Percentiles rank a stretch among this genome's conserved stretches.
These are phyloP conservation scores for Calonectria crousiana DNA, from an alignment of 2,329 filamentous ascomycete species.

Conservation along the genomic window DNA sequence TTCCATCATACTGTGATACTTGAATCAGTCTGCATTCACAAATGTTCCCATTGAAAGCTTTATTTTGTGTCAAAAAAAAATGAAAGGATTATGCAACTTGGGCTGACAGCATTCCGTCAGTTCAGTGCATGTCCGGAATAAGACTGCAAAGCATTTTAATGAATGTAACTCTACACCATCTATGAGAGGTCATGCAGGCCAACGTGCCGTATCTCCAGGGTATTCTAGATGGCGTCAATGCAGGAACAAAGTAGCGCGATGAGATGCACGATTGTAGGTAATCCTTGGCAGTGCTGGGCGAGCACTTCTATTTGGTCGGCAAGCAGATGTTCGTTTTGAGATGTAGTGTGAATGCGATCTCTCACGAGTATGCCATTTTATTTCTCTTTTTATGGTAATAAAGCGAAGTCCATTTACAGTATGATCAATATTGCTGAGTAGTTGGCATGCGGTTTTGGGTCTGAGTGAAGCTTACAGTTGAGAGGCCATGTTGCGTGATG, in stretches of 20 bases:
- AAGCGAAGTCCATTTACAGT: background rate
- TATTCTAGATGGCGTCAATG: background rate
- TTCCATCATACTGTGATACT: background rate
- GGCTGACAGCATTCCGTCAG: background rate
- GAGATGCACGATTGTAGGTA: background rate
- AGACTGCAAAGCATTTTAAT: background rate
- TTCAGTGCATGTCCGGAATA: background rate
- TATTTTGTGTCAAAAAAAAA: background rate
- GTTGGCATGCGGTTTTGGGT: background rate
- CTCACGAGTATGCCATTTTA: background rate
- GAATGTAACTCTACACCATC: conserved; percentile 10
- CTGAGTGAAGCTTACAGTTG: background rate
- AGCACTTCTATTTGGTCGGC: background rate
- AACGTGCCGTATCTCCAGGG: background rate
- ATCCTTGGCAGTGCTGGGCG: background rate
- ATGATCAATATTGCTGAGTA: background rate
- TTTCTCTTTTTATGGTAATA: background rate
- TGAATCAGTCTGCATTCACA: too few relatives aligned
- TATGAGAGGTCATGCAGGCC: conserved; percentile 9
- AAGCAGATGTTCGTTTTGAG: too few relatives aligned
- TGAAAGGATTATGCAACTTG: background rate
- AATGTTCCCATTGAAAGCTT: background rate
- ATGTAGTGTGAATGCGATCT: background rate
- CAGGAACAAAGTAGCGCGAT: background rate
- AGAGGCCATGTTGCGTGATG: background rate